phyloP scores from a whole-genome alignment of 73 alveolate species.

The Paramecium caudatum region DNA sequence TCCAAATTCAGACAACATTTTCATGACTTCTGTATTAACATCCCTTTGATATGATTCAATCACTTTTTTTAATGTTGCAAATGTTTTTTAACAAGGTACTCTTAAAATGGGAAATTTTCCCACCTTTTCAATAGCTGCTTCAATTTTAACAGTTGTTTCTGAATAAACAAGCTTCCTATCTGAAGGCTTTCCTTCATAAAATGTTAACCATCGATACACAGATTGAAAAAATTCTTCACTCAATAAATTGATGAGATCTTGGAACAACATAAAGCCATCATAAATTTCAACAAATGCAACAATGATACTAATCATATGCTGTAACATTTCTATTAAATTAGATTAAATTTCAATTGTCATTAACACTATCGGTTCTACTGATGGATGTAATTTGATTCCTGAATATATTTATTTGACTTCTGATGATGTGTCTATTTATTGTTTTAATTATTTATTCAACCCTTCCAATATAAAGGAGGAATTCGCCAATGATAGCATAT shows the following conservation, averaged over 20 bases:
- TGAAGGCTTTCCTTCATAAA: slow-evolving; percentile 48
- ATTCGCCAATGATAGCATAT: slow-evolving; percentile 34
- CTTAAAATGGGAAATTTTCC: slow-evolving; percentile 21
- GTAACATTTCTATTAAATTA: background rate
- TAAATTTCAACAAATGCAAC: slow-evolving; percentile 24
- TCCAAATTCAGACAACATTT: slow-evolving; percentile 38
- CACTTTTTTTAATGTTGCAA: slow-evolving; percentile 4
- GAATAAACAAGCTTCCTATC: slow-evolving; percentile 23
- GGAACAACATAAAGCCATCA: slow-evolving; percentile 51
- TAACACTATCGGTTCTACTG: background rate
- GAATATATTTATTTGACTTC: background rate
- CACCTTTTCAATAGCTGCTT: background rate
- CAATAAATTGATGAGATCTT: slow-evolving; percentile 9
- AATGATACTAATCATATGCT: slow-evolving; percentile 2
- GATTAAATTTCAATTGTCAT: background rate
- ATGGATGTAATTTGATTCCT: slow-evolving; percentile 2
- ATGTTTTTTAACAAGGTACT: slow-evolving; percentile 9
- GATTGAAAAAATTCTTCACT: slow-evolving; percentile 51
- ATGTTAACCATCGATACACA: slow-evolving; percentile 66
- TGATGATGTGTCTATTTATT: background rate
- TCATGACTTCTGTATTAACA: slow-evolving; percentile 49
- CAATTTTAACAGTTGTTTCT: background rate
- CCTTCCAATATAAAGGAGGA: slow-evolving; percentile 25
- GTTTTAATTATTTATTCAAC: background rate
- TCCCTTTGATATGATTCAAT: slow-evolving; percentile 26